phyloP scores from a whole-genome alignment of 2,329 filamentous ascomycete genomes.

The Fusarium paranaense region DNA sequence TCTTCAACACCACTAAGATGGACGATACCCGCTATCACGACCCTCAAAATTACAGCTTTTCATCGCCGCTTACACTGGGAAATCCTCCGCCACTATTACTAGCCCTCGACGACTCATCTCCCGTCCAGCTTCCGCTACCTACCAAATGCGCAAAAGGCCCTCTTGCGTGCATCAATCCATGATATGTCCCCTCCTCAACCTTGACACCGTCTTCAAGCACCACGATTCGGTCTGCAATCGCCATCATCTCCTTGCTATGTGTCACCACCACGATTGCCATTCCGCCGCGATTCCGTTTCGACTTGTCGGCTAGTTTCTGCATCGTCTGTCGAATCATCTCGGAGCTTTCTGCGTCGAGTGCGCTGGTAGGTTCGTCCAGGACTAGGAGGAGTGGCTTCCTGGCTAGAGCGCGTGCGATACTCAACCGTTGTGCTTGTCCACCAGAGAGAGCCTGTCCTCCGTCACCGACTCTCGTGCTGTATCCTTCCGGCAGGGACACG shows the following conservation, averaged over 20 bases:
- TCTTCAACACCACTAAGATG: neutral
- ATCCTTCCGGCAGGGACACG: slow-evolving; percentile 68
- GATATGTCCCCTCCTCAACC: slow-evolving; percentile 75
- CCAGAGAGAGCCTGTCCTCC: slow-evolving; percentile 80
- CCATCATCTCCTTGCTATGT: slow-evolving; percentile 89
- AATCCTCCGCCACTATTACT: neutral
- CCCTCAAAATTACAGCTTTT: neutral
- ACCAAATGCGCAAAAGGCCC: slow-evolving; percentile 63
- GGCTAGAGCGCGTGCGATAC: slow-evolving; percentile 83
- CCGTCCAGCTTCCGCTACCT: slow-evolving; percentile 44
- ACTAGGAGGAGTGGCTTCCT: slow-evolving; percentile 79
- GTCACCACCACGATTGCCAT: slow-evolving; percentile 85
- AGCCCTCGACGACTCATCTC: neutral
- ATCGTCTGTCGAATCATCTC: slow-evolving; percentile 74
- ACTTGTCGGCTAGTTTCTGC: slow-evolving; percentile 57
- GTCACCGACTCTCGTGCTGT: slow-evolving; percentile 78
- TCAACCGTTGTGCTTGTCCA: slow-evolving; percentile 84
- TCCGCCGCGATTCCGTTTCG: slow-evolving; percentile 41
- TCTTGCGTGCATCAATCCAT: slow-evolving; percentile 62
- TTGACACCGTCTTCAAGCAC: slow-evolving; percentile 77
- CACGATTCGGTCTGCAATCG: slow-evolving; percentile 77
- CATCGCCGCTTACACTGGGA: neutral
- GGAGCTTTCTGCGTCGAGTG: slow-evolving; percentile 78
- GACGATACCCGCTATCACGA: neutral
- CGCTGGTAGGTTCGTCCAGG: slow-evolving; percentile 88